phyloP scores from a whole-genome alignment of 139 green algal species.

The Marvania coccoides region DNA sequence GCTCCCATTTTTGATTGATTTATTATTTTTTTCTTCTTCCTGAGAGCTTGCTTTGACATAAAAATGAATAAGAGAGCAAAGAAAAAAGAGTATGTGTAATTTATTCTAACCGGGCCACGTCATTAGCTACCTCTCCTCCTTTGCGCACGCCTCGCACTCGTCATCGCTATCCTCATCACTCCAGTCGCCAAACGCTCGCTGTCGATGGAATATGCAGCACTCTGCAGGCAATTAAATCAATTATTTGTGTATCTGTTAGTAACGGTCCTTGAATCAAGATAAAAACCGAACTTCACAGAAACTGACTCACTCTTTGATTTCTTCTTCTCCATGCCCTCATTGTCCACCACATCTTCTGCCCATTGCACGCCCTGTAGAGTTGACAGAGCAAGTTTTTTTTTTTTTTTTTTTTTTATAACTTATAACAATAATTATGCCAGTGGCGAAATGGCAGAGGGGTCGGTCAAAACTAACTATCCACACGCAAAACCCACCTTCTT shows the following conservation, averaged over 20 bases:
- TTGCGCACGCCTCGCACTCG: conserved; percentile 25
- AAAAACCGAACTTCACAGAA: too few relatives aligned
- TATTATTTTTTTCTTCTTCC: too few relatives aligned
- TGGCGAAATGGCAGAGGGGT: not conserved
- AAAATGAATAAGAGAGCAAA: too few relatives aligned
- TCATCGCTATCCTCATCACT: conserved; percentile 67
- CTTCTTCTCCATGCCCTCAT: conserved; percentile 65
- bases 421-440: not conserved
- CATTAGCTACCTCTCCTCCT: too few relatives aligned
- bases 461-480: not conserved
- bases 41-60: too few relatives aligned
- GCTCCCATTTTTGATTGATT: too few relatives aligned
- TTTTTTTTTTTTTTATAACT: not conserved
- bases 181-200: conserved; percentile 76
- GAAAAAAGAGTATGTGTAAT: too few relatives aligned
- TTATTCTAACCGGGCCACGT: too few relatives aligned
- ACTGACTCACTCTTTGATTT: conserved; percentile 64
- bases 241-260: not conserved
- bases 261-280: not conserved
- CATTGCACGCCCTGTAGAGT: conserved; percentile 56
- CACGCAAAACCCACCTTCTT: conserved; percentile 1
- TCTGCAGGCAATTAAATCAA: conserved; percentile 39
- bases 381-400: not conserved
- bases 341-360: conserved; percentile 67
- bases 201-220: conserved; percentile 84